phyloP scores from a whole-genome alignment of 1,139 yeast species.

The Kodamaea derodonti region DNA sequence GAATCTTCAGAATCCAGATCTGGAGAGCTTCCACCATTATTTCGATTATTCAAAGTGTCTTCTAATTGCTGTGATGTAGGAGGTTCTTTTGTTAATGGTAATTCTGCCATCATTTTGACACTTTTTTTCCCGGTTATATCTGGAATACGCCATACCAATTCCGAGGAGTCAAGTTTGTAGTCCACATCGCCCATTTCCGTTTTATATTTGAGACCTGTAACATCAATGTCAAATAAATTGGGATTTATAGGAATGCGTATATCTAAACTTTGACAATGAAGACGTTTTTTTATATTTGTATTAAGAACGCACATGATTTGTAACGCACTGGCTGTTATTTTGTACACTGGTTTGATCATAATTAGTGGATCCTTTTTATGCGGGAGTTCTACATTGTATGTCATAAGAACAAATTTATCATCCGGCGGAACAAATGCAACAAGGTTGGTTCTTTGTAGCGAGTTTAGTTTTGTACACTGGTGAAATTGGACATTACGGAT shows the following conservation, averaged over 20 bases:
- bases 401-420: constrained; percentile 38
- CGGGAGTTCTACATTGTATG: constrained; percentile 41
- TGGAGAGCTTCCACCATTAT: neutral
- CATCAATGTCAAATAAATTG: constrained; percentile 25
- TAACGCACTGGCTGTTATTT: constrained; percentile 21
- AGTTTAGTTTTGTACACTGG: constrained; percentile 41
- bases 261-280: constrained; percentile 30
- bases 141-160: constrained; percentile 59
- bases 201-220: constrained; percentile 30
- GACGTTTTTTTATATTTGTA: constrained; percentile 33
- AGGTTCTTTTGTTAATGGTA: constrained; percentile 14
- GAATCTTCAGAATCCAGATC: constrained; percentile 13
- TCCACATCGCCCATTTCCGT: constrained; percentile 41
- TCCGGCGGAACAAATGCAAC: constrained; percentile 47
- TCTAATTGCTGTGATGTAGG: constrained; percentile 6
- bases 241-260: constrained; percentile 39
- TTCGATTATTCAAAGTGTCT: constrained; percentile 7
- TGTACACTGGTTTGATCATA: constrained; percentile 35
- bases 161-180: constrained; percentile 43
- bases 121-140: constrained; percentile 49
- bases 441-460: constrained; percentile 36
- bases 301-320: constrained; percentile 35
- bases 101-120: constrained; percentile 44
- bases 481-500: constrained; percentile 44
- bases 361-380: constrained; percentile 34